Conservation (phyloP, 208 protist species). For the Trichomonas gallinae region DNA sequence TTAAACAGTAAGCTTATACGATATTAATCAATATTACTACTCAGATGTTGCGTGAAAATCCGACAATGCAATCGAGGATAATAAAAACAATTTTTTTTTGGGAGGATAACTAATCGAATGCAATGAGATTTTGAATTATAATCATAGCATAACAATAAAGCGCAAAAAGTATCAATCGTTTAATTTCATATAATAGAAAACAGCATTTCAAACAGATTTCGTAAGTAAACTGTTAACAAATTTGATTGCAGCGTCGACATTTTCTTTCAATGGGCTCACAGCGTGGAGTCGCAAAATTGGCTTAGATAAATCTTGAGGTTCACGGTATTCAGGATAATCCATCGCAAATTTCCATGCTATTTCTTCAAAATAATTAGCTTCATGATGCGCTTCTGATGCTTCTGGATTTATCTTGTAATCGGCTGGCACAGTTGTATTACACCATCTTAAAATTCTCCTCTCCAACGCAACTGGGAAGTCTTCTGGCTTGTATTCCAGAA, state of each 20-base stretch:
- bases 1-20: too few relatives aligned
- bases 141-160: too few relatives aligned
- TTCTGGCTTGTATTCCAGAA: neutral
- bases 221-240: neutral
- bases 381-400: neutral
- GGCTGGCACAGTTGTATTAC: neutral
- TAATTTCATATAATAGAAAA: neutral
- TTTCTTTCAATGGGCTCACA: neutral
- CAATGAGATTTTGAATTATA: too few relatives aligned
- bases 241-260: neutral
- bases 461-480: neutral
- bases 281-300: neutral
- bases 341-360: neutral
- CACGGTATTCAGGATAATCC: neutral
- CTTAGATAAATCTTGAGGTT: neutral
- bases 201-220: neutral
- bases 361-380: neutral
- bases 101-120: too few relatives aligned
- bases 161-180: neutral
- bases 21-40: too few relatives aligned
- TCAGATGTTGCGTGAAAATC: too few relatives aligned
- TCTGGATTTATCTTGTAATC: neutral
- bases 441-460: neutral
- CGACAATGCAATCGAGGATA: too few relatives aligned
- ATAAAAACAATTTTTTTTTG: too few relatives aligned